Evolutionary conservation across 768 basidiomycete species (phyloP), one percentile per base, ranked within the genome.

Genomic region (Mycena crocata): DNA sequence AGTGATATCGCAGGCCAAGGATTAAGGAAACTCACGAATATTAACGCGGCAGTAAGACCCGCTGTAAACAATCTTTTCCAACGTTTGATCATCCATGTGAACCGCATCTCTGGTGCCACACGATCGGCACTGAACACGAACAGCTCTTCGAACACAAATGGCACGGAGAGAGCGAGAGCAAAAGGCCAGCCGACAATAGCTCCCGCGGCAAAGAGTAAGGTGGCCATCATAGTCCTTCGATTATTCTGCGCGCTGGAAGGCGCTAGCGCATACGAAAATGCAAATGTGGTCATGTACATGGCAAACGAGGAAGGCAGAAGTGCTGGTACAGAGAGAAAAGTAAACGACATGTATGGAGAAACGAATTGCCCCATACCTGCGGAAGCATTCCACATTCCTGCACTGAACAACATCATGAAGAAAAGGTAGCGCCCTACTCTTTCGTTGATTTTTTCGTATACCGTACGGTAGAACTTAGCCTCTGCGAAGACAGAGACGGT

Each of bases 161-260:
- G 98, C 17, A 98, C 79, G 0, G 94, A 89, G 9, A 98, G 84
- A 0, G 93, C 90, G 21, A 95, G 84, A n/a, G 93, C 85, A 76
- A 99, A 99, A 8, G 98, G 98, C 98, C 98, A 99, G 7, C 97
- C 98, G 35, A 98, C 87, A 54, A 99, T 87, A 2, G 90, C 94
- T 7, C 94, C 96, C 8, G 89, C 75, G 2, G 93, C 94, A 75
- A 95, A 94, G 51, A 85, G 79, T 49, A 91, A 64, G 0, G 93
- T 93, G 0, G 93, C 89, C 10, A 84, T 79, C 30, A 92, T 76
- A 13, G 92, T 90, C 35, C 92, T 84, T 49, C 81, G 81, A 65
- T 80, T 75, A 73, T 90, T 85, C 42, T 75, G 73, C 67, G 82
- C 74, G 70, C 84, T 89, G 0, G 91, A 81, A 5, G 91, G 89